Base-by-base conservation (phyloP, 306 rosid genomes). In the Arachis stenosperma region DNA sequence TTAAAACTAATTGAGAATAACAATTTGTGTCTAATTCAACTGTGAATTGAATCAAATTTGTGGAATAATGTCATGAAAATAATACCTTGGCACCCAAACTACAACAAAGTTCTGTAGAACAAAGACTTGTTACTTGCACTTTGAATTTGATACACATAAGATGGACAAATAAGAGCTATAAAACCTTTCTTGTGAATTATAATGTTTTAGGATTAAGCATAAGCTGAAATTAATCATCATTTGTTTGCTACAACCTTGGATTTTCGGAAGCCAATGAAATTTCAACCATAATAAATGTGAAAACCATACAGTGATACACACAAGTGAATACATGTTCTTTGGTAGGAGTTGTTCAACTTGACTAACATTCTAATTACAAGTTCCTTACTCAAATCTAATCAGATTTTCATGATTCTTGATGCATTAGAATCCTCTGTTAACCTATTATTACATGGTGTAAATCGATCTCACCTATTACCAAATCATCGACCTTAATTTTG, bases 261-360 rank as follows among this genome's bases (percentile, higher is more conserved):
- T 68, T 65, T 30, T 2, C 50, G 22, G 36, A 73, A 50, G 48
- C 50, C 51, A 51, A 52, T 63, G 33, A 29, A 6, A 29, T 36
- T 66, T 62, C 3, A 51, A 11, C 22, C 22, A 53, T 7, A 48
- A 60, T 55, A 65, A 27, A 36, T 22, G 33, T 27, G 57, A 64
- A 64, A 81, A 73, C 37, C 7, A 13, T 12, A 2, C 2, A 65
- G 58, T 76, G 65, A 8, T 69, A 70, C 2, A 86, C 79, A 46
- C 17, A n/a, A 46, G 44, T 42, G 72, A 22, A 67, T 17, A 14
- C 51, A 71, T 46, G 52, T 56, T 68, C 52, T 11, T 70, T 42
- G 50, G 39, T 27, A 42, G 30, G n/a, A 43, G 57, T 74, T 89
- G 95, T 94, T 90, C 89, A 94, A 85, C 91, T 78, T 89, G 13